These are phyloP conservation scores for Dalbergia cultrata DNA, from an alignment of 306 rosid species.

Conservation along the genomic window DNA sequence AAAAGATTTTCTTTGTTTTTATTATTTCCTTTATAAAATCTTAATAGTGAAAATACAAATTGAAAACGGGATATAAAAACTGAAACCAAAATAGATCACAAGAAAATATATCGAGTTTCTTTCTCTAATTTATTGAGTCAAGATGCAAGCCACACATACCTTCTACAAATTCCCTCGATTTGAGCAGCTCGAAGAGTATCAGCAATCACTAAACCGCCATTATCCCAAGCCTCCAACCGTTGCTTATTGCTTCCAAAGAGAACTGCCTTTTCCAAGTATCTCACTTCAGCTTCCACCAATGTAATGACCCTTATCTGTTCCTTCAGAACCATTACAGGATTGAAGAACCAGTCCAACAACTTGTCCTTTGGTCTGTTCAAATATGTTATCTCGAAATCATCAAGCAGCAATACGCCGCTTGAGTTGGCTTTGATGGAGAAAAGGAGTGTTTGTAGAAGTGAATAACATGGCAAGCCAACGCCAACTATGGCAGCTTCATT, in stretches of 20 bases:
- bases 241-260: slow-evolving; percentile 68
- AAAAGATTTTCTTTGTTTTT: too few relatives aligned
- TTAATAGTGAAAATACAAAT: too few relatives aligned
- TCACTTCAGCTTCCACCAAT: slow-evolving; percentile 67
- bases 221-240: slow-evolving; percentile 71
- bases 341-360: slow-evolving; percentile 89
- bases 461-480: slow-evolving; percentile 82
- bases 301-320: slow-evolving; percentile 77
- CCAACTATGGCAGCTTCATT: slow-evolving; percentile 60
- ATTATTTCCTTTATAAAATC: too few relatives aligned
- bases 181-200: slow-evolving; percentile 84
- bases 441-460: slow-evolving; percentile 70
- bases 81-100: too few relatives aligned
- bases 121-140: slow-evolving; percentile 9
- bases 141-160: slow-evolving; percentile 50
- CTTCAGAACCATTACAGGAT: slow-evolving; percentile 82
- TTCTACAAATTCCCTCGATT: slow-evolving; percentile 81
- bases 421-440: slow-evolving; percentile 79
- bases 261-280: slow-evolving; percentile 76
- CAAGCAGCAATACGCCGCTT: slow-evolving; percentile 65
- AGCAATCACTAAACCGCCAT: slow-evolving; percentile 56
- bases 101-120: slow-evolving; percentile 6
- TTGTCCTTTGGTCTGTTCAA: slow-evolving; percentile 81
- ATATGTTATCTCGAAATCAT: slow-evolving; percentile 69
- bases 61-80: too few relatives aligned